Percentiles rank a stretch among this genome's conserved stretches.
phyloP scores from a whole-genome alignment of 306 rosid species.

The Oemleria cerasiformis region DNA sequence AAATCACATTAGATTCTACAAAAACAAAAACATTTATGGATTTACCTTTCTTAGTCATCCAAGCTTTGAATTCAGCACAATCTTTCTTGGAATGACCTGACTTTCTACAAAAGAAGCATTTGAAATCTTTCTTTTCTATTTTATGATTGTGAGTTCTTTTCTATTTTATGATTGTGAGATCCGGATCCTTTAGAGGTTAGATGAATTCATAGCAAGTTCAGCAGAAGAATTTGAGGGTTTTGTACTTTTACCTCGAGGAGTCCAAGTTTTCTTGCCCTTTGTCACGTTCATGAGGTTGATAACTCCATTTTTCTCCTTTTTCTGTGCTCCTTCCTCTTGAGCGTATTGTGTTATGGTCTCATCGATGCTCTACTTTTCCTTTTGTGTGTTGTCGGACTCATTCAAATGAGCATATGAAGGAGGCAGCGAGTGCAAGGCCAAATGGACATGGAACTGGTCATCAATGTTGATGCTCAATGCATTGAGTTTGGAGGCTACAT shows the following conservation, averaged over 20 bases:
- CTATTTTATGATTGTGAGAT: neutral
- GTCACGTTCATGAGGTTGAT: neutral
- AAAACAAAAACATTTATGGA: neutral
- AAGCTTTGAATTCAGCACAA: neutral
- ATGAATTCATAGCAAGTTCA: too few relatives aligned
- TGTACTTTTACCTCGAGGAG: neutral
- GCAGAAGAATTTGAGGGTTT: neutral
- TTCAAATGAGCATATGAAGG: neutral
- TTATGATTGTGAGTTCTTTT: neutral
- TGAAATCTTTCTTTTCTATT: too few relatives aligned
- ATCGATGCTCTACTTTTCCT: neutral
- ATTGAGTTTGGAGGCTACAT: neutral
- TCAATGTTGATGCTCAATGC: neutral
- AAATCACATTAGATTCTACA: neutral
- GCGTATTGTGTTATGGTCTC: neutral
- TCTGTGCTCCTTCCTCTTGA: neutral
- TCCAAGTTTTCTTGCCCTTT: neutral
- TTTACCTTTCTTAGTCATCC: neutral
- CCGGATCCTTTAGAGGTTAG: neutral
- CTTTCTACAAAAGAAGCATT: neutral
- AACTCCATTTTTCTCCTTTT: neutral
- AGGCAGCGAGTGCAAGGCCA: neutral
- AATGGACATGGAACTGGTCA: neutral
- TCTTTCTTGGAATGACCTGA: neutral
- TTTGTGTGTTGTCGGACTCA: neutral